Evolutionary conservation across 2,329 filamentous ascomycete genomes (phyloP).

Genomic region (Hypoxylon sp.): DNA sequence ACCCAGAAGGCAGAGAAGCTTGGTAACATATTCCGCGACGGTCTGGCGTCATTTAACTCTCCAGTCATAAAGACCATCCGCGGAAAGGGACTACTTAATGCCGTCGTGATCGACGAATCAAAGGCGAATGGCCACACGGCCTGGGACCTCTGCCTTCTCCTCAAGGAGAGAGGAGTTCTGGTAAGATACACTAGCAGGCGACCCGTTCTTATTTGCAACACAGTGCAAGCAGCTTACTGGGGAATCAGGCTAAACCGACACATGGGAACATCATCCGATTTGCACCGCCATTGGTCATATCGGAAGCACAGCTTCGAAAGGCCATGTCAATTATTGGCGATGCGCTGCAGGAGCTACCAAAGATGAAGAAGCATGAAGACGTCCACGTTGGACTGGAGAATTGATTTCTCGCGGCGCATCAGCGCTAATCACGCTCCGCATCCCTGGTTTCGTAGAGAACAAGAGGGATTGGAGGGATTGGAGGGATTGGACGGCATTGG

Average conservation of each 20-base stretch:
- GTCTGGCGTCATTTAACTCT: constrained; percentile 76
- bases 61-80: constrained; percentile 84
- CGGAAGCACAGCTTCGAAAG: constrained; percentile 81
- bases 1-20: constrained; percentile 82
- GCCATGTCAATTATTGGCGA: constrained; percentile 83
- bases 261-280: constrained; percentile 98
- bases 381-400: constrained; percentile 44
- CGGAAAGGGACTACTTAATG: constrained; percentile 94
- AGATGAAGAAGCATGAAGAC: constrained; percentile 56
- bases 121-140: constrained; percentile 86
- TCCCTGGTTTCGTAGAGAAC: constrained; percentile 19
- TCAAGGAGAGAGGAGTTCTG: constrained; percentile 94
- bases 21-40: constrained; percentile 83
- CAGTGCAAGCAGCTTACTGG: constrained; percentile 41
- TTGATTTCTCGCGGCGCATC: constrained; percentile 28
- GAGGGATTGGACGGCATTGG: constrained; percentile 1
- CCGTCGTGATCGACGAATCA: constrained; percentile 92
- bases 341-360: constrained; percentile 82
- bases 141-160: constrained; percentile 94
- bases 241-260: constrained; percentile 87
- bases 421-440: constrained; percentile 29
- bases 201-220: constrained; percentile 20
- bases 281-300: constrained; percentile 95
- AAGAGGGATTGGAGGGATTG: constrained; percentile 14
- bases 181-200: constrained; percentile 60